phyloP scores from a whole-genome alignment of 352 stramenopile species.

The Phytophthora litchii region DNA sequence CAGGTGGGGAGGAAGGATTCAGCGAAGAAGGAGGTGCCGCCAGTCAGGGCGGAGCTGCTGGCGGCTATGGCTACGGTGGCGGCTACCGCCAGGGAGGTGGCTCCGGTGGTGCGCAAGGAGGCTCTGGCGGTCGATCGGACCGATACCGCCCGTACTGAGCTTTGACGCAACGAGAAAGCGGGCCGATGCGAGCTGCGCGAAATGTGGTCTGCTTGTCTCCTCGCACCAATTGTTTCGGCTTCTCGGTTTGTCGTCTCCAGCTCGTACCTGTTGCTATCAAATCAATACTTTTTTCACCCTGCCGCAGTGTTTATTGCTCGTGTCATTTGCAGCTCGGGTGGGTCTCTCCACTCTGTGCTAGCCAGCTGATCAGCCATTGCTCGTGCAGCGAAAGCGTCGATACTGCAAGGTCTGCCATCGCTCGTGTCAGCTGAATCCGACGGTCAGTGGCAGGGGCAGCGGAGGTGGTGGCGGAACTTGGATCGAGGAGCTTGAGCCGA shows the following conservation, averaged over 20 bases:
- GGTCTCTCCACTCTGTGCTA: constrained; percentile 18
- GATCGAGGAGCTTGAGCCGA: constrained; percentile 18
- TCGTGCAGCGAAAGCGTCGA: constrained; percentile 41
- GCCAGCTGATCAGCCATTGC: constrained; percentile 40
- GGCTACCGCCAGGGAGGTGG: constrained; percentile 70
- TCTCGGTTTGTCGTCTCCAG: constrained; percentile 18
- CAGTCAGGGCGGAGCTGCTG: constrained; percentile 15
- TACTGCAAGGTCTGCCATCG: constrained; percentile 38
- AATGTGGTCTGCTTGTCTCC: constrained; percentile 13
- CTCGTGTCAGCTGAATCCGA: constrained; percentile 27
- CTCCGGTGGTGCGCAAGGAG: constrained; percentile 50
- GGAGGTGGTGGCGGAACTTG: background rate
- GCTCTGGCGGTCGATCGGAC: constrained; percentile 69
- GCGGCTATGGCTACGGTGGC: constrained; percentile 42
- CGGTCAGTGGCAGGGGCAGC: background rate
- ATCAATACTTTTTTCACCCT: constrained; percentile 34
- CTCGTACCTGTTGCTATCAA: constrained; percentile 38
- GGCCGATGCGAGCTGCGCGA: constrained; percentile 9
- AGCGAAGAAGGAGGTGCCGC: constrained; percentile 28
- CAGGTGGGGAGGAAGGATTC: constrained; percentile 43
- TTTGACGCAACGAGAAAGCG: constrained; percentile 20
- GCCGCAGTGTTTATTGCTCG: constrained; percentile 14
- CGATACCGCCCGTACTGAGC: constrained; percentile 87
- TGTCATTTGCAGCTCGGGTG: background rate
- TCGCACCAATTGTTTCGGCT: constrained; percentile 9